Base-by-base conservation (phyloP, 306 rosid species). In the Heteromeles arbutifolia region DNA sequence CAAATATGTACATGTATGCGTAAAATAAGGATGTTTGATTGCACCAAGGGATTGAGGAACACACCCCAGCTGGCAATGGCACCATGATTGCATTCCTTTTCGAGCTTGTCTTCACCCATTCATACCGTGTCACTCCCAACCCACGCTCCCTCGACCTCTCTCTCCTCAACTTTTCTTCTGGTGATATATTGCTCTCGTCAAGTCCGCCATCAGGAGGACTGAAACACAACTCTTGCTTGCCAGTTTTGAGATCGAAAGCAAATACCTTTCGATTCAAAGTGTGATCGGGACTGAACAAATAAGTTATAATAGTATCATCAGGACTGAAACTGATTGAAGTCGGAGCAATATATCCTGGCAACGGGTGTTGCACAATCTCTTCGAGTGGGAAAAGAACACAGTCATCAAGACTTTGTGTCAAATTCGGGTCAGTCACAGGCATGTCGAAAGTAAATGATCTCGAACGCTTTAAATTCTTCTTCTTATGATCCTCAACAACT, bases 81-180 rank as follows among this genome's bases (percentile, higher is more conserved):
- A 90, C 99, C 90, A 95, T 82, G 72, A 92, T 82, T 67, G 86
- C 80, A 81, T 88, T 95, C 85, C 65, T 88, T 73, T 78, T 85
- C 1, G 90, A 72, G 85, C 86, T 85, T 22, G 91, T 80, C 78
- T 95, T 95, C 80, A 92, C 86, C 99, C 99, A 95, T 79, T 95
- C 99, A 57, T 92, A 95, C 66, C 91, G 85, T 0, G 99, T 95
- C 63, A 95, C 99, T 74, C 97, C 99, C 81, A 92, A 82, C 74
- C 99, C 97, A 0, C 97, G 93, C 82, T 92, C 99, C 85, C 97
- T 88, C 88, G 84, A 82, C 85, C 99, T 92, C 87, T 95, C 99
- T 86, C 97, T 86, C 91, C 98, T 87, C 85, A 92, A 77, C 82
- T 92, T 92, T 85, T 92, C 97, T 80, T 95, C 97, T 0, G 93